phyloP scores from a whole-genome alignment of 1,139 yeast genomes.

The Kodamaea plutei region DNA sequence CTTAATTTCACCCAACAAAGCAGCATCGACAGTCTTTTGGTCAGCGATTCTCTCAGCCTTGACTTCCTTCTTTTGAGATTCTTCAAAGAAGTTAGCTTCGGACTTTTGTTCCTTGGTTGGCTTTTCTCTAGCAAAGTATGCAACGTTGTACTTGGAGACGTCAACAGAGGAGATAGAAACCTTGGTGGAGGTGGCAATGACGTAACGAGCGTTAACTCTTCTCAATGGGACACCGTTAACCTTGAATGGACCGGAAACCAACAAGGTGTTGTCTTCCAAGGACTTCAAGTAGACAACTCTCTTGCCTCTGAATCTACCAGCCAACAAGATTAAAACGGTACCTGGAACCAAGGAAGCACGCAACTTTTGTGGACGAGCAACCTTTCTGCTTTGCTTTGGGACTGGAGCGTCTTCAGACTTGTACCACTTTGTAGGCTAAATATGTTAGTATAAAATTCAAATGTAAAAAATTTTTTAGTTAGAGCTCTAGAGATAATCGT shows the following conservation, averaged over 20 bases:
- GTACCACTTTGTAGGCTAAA: conserved; percentile 90
- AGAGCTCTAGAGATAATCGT: no score
- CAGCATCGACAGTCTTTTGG: conserved; percentile 95
- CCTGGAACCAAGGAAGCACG: conserved; percentile 98
- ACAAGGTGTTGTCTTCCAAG: conserved; percentile 97
- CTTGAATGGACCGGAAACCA: conserved; percentile 99
- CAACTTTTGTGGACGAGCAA: conserved; percentile 91
- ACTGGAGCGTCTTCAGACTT: conserved; percentile 91
- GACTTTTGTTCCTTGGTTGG: conserved; percentile 72
- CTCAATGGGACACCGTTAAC: conserved; percentile 99
- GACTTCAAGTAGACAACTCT: conserved; percentile 98
- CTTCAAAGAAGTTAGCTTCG: conserved; percentile 94
- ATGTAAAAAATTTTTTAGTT: no score
- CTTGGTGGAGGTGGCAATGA: conserved; percentile 96
- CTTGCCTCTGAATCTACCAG: conserved; percentile 99
- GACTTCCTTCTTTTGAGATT: conserved; percentile 81
- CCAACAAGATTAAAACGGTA: conserved; percentile 95
- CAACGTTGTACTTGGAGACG: conserved; percentile 88
- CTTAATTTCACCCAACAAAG: conserved; percentile 91
- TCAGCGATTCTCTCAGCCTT: conserved; percentile 96
- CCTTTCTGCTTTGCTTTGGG: conserved; percentile 84
- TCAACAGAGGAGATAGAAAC: conserved; percentile 78
- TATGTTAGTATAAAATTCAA: conserved; percentile 36
- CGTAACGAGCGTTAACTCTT: conserved; percentile 99
- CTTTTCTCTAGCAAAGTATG: conserved; percentile 97